Percentiles rank a stretch among this genome's conserved stretches.
Evolutionary conservation across 1,139 yeast genomes (phyloP).

Genomic region (Saccharomyces hybrid): DNA sequence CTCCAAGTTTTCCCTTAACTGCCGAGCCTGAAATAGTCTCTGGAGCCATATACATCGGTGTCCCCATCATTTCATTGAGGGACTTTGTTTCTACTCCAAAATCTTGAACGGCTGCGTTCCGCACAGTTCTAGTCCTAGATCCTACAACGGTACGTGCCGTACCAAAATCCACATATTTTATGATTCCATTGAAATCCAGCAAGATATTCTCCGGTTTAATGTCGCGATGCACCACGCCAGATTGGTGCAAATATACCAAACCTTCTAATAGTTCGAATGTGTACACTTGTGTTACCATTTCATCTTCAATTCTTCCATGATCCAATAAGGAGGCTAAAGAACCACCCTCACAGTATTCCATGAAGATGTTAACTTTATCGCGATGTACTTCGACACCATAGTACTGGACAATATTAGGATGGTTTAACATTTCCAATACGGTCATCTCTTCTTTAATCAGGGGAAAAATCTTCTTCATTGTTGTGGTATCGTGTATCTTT

Average conservation of each 20-base stretch:
- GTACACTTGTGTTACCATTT: constrained; percentile 79
- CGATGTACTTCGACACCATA: constrained; percentile 94
- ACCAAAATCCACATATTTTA: constrained; percentile 90
- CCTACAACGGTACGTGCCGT: constrained; percentile 60
- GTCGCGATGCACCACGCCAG: constrained; percentile 89
- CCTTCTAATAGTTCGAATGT: constrained; percentile 91
- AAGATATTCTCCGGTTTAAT: constrained; percentile 89
- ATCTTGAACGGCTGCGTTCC: background rate
- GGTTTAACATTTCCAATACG: constrained; percentile 83
- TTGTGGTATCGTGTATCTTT: constrained; percentile 75
- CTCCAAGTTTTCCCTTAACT: constrained; percentile 59
- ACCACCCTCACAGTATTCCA: constrained; percentile 96
- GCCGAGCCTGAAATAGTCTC: constrained; percentile 79
- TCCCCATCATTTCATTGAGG: constrained; percentile 61
- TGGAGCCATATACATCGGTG: constrained; percentile 99
- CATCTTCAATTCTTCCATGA: constrained; percentile 90
- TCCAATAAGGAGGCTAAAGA: constrained; percentile 72
- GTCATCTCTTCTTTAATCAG: constrained; percentile 93
- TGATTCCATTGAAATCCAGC: constrained; percentile 80
- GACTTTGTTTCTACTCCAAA: constrained; percentile 10
- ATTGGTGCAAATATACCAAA: constrained; percentile 80
- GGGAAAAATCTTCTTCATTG: constrained; percentile 74
- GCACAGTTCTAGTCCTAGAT: background rate
- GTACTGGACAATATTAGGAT: constrained; percentile 90
- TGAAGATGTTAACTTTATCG: constrained; percentile 84